These are phyloP conservation scores for Aspergillus arachidicola DNA, from an alignment of 2,329 filamentous ascomycete species.

Conservation along the genomic window DNA sequence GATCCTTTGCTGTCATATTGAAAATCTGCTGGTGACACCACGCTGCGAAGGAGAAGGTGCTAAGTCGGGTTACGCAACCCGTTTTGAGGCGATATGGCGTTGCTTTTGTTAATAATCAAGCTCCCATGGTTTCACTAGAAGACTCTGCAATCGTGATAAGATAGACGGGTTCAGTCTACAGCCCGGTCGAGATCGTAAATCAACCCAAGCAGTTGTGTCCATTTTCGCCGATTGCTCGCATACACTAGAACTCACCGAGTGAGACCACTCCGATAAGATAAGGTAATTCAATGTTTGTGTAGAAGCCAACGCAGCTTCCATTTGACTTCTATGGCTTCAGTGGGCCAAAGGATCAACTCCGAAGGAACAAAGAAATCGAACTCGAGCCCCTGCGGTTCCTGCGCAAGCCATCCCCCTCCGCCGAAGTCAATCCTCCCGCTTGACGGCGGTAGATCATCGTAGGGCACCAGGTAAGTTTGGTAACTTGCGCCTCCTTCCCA, in stretches of 20 bases:
- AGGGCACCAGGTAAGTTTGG: conserved; percentile 7
- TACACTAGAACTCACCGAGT: background rate
- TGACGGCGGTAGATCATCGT: conserved; percentile 20
- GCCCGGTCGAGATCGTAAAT: background rate
- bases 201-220: background rate
- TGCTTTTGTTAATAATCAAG: background rate
- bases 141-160: background rate
- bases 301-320: background rate
- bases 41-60: background rate
- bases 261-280: background rate
- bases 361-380: conserved; percentile 18
- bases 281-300: background rate
- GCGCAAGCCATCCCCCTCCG: conserved; percentile 22
- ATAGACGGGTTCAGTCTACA: background rate
- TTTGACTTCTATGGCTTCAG: conserved; percentile 2
- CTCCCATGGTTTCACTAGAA: background rate
- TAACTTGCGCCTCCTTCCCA: background rate
- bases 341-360: background rate
- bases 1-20: conserved; percentile 3
- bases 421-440: conserved; percentile 15
- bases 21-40: conserved; percentile 3
- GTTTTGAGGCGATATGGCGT: background rate
- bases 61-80: conserved; percentile 1
- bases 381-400: conserved; percentile 24
- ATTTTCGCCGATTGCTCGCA: background rate